Conservation (phyloP, 2,329 filamentous ascomycete genomes). For the Orbilia ellipsospora region DNA sequence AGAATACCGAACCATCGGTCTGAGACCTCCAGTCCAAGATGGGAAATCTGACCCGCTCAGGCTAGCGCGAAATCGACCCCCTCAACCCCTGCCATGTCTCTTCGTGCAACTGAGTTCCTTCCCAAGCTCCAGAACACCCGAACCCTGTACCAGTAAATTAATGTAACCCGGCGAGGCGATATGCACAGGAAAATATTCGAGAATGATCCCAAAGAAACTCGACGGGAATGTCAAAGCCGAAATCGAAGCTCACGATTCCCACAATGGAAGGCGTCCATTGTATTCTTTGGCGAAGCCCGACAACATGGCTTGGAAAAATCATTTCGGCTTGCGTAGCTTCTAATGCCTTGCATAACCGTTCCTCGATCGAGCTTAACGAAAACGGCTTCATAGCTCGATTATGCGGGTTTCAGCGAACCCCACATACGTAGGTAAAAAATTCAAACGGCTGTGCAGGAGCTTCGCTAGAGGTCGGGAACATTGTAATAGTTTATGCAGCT, state of each 20-base stretch:
- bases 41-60: background rate
- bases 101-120: conserved; percentile 5
- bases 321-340: too few relatives aligned
- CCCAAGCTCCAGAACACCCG: background rate
- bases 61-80: background rate
- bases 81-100: background rate
- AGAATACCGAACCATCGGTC: too few relatives aligned
- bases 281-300: too few relatives aligned
- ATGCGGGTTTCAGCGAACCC: background rate
- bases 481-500: too few relatives aligned
- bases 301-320: too few relatives aligned
- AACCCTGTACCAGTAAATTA: background rate
- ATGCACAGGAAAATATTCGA: background rate
- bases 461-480: too few relatives aligned
- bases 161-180: background rate
- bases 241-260: too few relatives aligned
- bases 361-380: too few relatives aligned
- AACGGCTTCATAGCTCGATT: background rate
- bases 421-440: background rate
- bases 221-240: conserved; percentile 6
- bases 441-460: too few relatives aligned
- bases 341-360: too few relatives aligned
- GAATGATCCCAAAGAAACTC: background rate
- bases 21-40: background rate
- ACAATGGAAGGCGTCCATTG: conserved; percentile 1